These are phyloP conservation scores for Psilocybe tampanensis DNA, from an alignment of 768 basidiomycete species.

Conservation along the genomic window DNA sequence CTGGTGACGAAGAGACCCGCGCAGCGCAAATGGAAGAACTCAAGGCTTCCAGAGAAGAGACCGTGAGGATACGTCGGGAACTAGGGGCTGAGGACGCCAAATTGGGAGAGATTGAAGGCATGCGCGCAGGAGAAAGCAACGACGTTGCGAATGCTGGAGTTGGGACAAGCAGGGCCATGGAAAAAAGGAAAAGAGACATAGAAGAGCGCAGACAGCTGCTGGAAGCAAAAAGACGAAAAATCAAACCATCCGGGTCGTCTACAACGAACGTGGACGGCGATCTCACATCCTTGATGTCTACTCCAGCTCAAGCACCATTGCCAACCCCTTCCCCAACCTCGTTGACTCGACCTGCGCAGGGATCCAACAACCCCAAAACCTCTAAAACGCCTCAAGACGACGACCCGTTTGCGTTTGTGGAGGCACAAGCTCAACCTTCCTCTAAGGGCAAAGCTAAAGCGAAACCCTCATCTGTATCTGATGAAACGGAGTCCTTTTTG, in stretches of 20 bases:
- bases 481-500: constrained; percentile 65
- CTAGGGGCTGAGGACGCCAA: constrained; percentile 59
- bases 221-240: constrained; percentile 70
- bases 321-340: not conserved
- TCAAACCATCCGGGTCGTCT: constrained; percentile 13
- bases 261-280: not conserved
- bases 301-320: not conserved
- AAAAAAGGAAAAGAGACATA: constrained; percentile 74
- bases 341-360: not conserved
- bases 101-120: constrained; percentile 80
- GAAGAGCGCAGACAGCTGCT: constrained; percentile 66
- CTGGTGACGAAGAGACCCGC: constrained; percentile 80
- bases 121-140: constrained; percentile 44
- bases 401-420: constrained; percentile 57
- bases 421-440: constrained; percentile 30
- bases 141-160: constrained; percentile 12
- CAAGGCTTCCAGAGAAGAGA: constrained; percentile 66
- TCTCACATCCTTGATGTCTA: not conserved
- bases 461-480: constrained; percentile 14
- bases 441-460: constrained; percentile 27
- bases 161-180: constrained; percentile 57
- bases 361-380: not conserved
- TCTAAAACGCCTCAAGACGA: not conserved
- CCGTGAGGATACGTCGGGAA: constrained; percentile 61
- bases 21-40: constrained; percentile 84